Evolutionary conservation across 345 rosid species (phyloP).

Genomic region (Combretum micranthum): DNA sequence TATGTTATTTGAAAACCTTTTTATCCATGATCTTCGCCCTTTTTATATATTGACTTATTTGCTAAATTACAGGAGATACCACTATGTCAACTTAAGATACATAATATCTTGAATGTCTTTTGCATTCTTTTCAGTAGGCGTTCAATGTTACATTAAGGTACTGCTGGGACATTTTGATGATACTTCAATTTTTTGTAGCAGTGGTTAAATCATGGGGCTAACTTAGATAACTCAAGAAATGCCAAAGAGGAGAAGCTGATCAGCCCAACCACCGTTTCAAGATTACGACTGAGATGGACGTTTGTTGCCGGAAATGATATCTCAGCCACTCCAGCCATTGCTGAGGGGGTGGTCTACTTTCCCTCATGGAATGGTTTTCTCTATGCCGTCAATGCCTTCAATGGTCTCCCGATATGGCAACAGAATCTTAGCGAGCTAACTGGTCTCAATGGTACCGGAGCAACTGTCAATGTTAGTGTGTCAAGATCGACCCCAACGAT

Average conservation of each 20-base stretch:
- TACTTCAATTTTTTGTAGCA: slow-evolving; percentile 3
- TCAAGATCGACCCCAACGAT: slow-evolving; percentile 42
- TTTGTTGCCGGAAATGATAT: slow-evolving; percentile 43
- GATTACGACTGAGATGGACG: slow-evolving; percentile 28
- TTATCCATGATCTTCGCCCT: too few relatives aligned
- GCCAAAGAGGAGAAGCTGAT: slow-evolving; percentile 20
- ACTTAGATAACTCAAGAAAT: slow-evolving; percentile 22
- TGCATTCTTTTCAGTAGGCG: too few relatives aligned
- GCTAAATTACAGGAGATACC: too few relatives aligned
- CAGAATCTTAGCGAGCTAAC: slow-evolving; percentile 32
- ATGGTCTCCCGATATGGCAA: slow-evolving; percentile 38
- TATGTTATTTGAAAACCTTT: too few relatives aligned
- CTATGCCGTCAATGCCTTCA: slow-evolving; percentile 39
- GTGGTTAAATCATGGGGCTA: slow-evolving; percentile 45
- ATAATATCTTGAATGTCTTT: too few relatives aligned
- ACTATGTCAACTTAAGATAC: too few relatives aligned
- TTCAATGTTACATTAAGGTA: too few relatives aligned
- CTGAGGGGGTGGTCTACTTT: slow-evolving; percentile 30
- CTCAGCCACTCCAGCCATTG: slow-evolving; percentile 38
- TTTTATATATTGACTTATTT: too few relatives aligned
- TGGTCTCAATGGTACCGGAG: slow-evolving; percentile 24
- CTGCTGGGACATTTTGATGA: too few relatives aligned
- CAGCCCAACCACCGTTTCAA: slow-evolving; percentile 15
- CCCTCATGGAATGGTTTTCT: slow-evolving; percentile 50
- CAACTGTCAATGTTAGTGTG: slow-evolving; percentile 18